phyloP scores from a whole-genome alignment of 257 asterid species.

The Penstemon davidsonii region DNA sequence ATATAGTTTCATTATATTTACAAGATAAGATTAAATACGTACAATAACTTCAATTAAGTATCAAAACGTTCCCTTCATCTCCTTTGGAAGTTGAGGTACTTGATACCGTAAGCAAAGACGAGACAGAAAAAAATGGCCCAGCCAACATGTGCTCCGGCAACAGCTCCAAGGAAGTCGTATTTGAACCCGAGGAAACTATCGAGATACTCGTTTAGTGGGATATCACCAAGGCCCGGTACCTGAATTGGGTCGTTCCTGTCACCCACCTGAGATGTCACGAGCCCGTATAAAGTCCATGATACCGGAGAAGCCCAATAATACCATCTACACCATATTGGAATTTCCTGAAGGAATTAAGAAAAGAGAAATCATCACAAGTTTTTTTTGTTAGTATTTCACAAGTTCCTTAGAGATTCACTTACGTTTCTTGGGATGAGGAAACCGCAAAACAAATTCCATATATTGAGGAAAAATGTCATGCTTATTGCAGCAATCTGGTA shows the following conservation, averaged over 20 bases:
- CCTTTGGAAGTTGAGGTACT: constrained; percentile 72
- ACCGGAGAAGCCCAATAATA: constrained; percentile 87
- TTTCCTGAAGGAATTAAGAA: constrained; percentile 44
- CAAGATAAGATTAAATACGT: too few species aligned
- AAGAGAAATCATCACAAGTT: background rate
- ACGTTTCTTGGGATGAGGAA: constrained; percentile 73
- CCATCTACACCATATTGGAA: constrained; percentile 96
- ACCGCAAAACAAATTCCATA: constrained; percentile 82
- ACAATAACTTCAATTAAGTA: too few species aligned
- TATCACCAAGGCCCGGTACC: constrained; percentile 43
- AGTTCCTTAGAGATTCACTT: constrained; percentile 22
- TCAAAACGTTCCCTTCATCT: constrained; percentile 37
- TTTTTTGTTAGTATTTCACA: too few species aligned
- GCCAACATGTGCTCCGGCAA: constrained; percentile 61
- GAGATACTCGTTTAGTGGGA: constrained; percentile 48
- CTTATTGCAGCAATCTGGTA: constrained; percentile 72
- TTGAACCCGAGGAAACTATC: constrained; percentile 46
- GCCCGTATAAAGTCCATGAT: constrained; percentile 83
- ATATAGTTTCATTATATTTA: too few species aligned
- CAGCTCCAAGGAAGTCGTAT: constrained; percentile 69
- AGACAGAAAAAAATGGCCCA: constrained; percentile 68
- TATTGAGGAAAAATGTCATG: constrained; percentile 86
- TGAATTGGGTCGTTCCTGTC: constrained; percentile 31
- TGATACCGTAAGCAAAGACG: constrained; percentile 68
- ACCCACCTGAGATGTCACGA: constrained; percentile 73